Evolutionary conservation across 208 protist species (phyloP).

Genomic region (Kentomonas sorsogonicus): DNA sequence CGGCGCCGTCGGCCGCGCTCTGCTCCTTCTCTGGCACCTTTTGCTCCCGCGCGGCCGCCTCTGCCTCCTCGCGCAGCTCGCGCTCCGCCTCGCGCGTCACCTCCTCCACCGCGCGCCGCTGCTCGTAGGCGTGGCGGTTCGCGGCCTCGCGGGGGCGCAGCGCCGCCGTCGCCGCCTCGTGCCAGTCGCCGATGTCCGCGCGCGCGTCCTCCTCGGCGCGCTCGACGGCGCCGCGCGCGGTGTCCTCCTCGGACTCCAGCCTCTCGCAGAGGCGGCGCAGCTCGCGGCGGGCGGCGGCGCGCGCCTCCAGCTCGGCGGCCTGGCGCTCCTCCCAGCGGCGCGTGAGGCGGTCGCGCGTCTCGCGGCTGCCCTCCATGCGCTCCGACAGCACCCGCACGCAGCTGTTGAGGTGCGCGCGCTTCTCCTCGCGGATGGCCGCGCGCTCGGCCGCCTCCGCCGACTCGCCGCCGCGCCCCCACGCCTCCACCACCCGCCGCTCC

Average conservation of each 20-base stretch:
- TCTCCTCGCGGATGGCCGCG: constrained; percentile 72
- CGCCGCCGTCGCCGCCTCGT: constrained; percentile 15
- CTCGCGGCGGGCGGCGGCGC: constrained; percentile 37
- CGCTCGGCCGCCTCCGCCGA: constrained; percentile 62
- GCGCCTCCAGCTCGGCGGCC: constrained; percentile 46
- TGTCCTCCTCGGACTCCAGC: constrained; percentile 27
- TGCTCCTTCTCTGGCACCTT: constrained; percentile 10
- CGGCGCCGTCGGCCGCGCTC: background rate
- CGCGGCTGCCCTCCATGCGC: constrained; percentile 65
- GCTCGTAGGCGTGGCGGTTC: constrained; percentile 40
- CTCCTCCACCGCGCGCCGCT: constrained; percentile 26
- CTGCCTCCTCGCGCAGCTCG: constrained; percentile 2
- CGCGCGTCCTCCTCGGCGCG: constrained; percentile 30
- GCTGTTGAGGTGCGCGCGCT: constrained; percentile 70
- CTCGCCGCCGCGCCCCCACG: constrained; percentile 74
- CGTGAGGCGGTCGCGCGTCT: constrained; percentile 63
- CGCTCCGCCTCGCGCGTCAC: constrained; percentile 21
- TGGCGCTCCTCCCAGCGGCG: constrained; percentile 54
- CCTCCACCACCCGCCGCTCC: constrained; percentile 75
- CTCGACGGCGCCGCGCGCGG: constrained; percentile 19
- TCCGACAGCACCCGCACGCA: constrained; percentile 68
- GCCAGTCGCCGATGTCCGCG: constrained; percentile 28
- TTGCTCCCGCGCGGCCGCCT: background rate
- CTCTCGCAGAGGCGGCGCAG: constrained; percentile 24
- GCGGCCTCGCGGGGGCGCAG: constrained; percentile 18